These are phyloP conservation scores for Brassica cretica DNA, from an alignment of 345 rosid genomes.

Conservation along the genomic window DNA sequence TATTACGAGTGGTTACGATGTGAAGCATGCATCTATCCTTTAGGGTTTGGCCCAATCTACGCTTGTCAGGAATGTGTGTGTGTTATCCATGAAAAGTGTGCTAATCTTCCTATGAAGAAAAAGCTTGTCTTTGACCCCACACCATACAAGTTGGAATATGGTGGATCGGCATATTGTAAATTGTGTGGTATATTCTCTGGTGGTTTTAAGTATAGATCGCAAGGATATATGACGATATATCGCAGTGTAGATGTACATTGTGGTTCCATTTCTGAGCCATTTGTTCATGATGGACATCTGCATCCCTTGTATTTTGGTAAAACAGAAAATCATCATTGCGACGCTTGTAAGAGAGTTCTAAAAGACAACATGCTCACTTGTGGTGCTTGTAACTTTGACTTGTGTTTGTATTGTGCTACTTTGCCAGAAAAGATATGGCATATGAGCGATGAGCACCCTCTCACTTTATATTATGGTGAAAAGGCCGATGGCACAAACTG, in stretches of 20 bases:
- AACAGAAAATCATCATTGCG: background rate
- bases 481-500: background rate
- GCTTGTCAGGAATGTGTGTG: background rate
- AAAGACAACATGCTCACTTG: background rate
- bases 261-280: slow-evolving; percentile 12
- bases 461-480: background rate
- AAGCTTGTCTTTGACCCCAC: background rate
- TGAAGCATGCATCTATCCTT: background rate
- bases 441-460: background rate
- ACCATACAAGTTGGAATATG: background rate
- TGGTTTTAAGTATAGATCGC: background rate
- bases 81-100: background rate
- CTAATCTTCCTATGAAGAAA: background rate
- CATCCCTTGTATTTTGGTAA: slow-evolving; percentile 3
- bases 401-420: background rate
- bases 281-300: background rate
- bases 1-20: background rate
- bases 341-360: background rate
- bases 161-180: background rate
- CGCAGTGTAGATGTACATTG: slow-evolving; percentile 7
- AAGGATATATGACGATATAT: background rate
- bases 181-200: background rate
- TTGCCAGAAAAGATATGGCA: background rate
- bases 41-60: background rate
- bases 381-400: background rate